Evolutionary conservation across 495 filamentous ascomycete species (phyloP), one percentile per base, ranked within the genome.

Genomic region (Podospora sp.): DNA sequence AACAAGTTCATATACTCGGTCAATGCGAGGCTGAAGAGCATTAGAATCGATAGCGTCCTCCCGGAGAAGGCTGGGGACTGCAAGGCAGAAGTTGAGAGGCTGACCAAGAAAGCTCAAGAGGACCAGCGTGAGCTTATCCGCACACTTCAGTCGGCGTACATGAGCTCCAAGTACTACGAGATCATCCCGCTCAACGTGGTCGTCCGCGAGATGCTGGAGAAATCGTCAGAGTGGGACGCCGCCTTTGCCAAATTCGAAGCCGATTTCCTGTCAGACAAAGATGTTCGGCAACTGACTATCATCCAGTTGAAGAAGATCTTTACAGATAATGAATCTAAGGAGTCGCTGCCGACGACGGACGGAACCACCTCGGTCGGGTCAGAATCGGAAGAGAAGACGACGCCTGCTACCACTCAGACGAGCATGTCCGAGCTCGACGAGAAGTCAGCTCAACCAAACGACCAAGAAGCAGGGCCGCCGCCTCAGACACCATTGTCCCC

Each of bases 231-330:
- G 70, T 99, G 96, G 96, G 96, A 99, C 71, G 87, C 86, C 24
- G 86, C 85, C 3, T 99, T 99, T 76, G 86, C 87, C 36, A 89
- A 92, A 35, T 97, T 99, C 66, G 96, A 99, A 72, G 87, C 87
- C 60, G 91, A 94, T 68, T 99, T 95, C 77, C 93, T 99, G 73
- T 97, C 94, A 0, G 96, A 99, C 72, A 98, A 97, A 71, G 96
- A 99, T 79, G 97, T 99, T 67, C 87, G 93, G 66, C 87, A 94
- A 68, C 81, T 99, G 59, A 94, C 96, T 51, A 90, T 93, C 25
- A 83, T 97, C 36, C 96, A 99, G 71, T 82, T 99, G 59, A 95
- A 90, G 77, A 97, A 95, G 74, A 91, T 99, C 62, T 99, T 98
- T 76, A 85, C 96, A 20, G 94, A 99, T 61, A 91, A 94, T 76